Evolutionary conservation across 805 yeast genomes (phyloP).

Genomic region (Helenozyma baotianmanensis): DNA sequence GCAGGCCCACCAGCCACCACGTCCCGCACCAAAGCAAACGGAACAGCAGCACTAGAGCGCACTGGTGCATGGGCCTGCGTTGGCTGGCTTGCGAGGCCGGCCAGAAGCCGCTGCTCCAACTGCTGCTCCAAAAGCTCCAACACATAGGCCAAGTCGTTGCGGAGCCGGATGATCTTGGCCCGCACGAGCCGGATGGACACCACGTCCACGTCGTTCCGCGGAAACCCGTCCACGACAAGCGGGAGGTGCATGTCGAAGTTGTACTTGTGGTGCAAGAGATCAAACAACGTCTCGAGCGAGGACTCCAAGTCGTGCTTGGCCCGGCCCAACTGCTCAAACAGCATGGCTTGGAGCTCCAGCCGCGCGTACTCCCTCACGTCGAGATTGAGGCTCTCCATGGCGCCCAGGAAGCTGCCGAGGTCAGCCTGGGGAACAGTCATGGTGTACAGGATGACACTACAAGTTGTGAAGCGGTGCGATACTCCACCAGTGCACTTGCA

Average conservation of each 20-base stretch:
- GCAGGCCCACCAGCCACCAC: slow-evolving; percentile 59
- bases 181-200: slow-evolving; percentile 58
- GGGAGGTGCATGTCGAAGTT: slow-evolving; percentile 60
- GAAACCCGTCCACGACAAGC: slow-evolving; percentile 79
- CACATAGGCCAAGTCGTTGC: slow-evolving; percentile 62
- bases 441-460: slow-evolving; percentile 16
- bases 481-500: too few species aligned
- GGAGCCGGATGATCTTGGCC: slow-evolving; percentile 57
- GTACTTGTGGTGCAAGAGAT: slow-evolving; percentile 38
- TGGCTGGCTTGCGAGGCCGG: slow-evolving; percentile 8
- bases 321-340: slow-evolving; percentile 11
- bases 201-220: slow-evolving; percentile 79
- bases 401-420: slow-evolving; percentile 9
- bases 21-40: slow-evolving; percentile 53
- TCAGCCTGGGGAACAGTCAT: too few species aligned
- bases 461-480: too few species aligned
- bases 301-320: slow-evolving; percentile 25
- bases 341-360: slow-evolving; percentile 2
- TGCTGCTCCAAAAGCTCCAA: slow-evolving; percentile 43
- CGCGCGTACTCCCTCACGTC: slow-evolving; percentile 4
- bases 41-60: slow-evolving; percentile 15
- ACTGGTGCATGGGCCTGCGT: neutral
- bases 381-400: slow-evolving; percentile 13
- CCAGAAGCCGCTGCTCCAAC: slow-evolving; percentile 41
- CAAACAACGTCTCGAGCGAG: slow-evolving; percentile 38